A percentile compares a stretch with the other conserved stretches of the same genome.
Conservation (phyloP, 768 basidiomycete genomes). For the Boletellus emodensis region DNA sequence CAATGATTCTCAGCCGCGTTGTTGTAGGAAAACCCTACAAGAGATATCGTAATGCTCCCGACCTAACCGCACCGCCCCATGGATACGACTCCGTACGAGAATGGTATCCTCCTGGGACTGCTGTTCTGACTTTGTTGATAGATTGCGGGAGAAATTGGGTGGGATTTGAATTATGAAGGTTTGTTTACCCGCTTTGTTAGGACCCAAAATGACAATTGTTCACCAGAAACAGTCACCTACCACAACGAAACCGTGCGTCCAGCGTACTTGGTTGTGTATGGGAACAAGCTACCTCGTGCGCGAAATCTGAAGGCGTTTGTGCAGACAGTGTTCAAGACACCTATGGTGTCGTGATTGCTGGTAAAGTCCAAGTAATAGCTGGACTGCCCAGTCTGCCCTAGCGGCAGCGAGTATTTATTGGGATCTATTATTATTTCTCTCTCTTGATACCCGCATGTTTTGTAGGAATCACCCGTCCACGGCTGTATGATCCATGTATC, state of each 20-base stretch:
- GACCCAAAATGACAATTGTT: not conserved
- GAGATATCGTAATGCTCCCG: conserved; percentile 45
- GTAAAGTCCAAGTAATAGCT: not conserved
- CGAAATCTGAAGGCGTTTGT: conserved; percentile 26
- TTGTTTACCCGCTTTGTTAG: conserved; percentile 3
- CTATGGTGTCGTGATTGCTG: conserved; percentile 22
- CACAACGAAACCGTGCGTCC: conserved; percentile 64
- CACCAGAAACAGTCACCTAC: conserved; percentile 61
- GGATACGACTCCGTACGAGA: conserved; percentile 57
- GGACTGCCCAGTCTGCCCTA: not conserved
- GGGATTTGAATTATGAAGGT: conserved; percentile 59
- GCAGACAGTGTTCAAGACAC: conserved; percentile 30
- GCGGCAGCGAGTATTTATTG: conserved; percentile 8
- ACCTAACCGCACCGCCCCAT: conserved; percentile 47
- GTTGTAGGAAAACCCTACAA: conserved; percentile 57
- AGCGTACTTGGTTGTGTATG: conserved; percentile 63
- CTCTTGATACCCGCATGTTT: conserved; percentile 13
- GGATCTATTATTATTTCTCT: not conserved
- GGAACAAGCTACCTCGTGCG: conserved; percentile 23
- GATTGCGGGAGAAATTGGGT: conserved; percentile 62
- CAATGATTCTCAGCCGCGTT: conserved; percentile 56
- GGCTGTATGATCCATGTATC: conserved; percentile 7
- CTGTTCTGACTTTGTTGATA: conserved; percentile 21
- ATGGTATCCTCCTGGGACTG: conserved; percentile 4
- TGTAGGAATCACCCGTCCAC: conserved; percentile 16